Conservation (phyloP, 768 basidiomycete genomes). For the Calocybe gangraenosa region DNA sequence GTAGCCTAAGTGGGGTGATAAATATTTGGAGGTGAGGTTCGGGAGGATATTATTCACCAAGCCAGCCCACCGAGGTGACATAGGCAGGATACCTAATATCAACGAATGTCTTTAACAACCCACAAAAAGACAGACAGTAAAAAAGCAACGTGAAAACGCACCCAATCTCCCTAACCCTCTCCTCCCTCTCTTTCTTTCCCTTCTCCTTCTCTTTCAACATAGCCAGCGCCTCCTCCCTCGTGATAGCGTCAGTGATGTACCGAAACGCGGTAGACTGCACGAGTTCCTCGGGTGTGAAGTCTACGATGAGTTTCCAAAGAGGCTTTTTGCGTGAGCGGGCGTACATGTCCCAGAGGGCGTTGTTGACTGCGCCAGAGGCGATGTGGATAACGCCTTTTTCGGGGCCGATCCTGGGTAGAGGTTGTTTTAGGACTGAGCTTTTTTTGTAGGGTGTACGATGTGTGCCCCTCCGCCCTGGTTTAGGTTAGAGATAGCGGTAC, state of each 20-base stretch:
- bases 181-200: slow-evolving; percentile 76
- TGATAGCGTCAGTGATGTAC: slow-evolving; percentile 93
- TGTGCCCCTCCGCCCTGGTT: neutral
- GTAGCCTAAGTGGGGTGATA: slow-evolving; percentile 52
- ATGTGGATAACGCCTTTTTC: slow-evolving; percentile 96
- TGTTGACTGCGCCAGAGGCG: slow-evolving; percentile 83
- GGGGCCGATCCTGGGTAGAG: slow-evolving; percentile 73
- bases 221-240: slow-evolving; percentile 81
- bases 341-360: slow-evolving; percentile 94
- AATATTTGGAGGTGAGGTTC: neutral
- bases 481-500: slow-evolving; percentile 18
- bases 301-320: slow-evolving; percentile 89
- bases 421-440: neutral
- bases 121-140: neutral
- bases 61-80: slow-evolving; percentile 91
- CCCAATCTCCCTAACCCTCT: slow-evolving; percentile 67
- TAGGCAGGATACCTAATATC: slow-evolving; percentile 80
- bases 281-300: slow-evolving; percentile 85
- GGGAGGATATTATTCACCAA: slow-evolving; percentile 42
- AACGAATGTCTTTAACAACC: neutral
- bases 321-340: slow-evolving; percentile 79
- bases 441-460: no score
- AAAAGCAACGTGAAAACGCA: slow-evolving; percentile 26
- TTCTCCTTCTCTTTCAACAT: slow-evolving; percentile 76
- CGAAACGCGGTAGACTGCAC: slow-evolving; percentile 75